Percentiles rank a stretch among this genome's conserved stretches.
Evolutionary conservation across 208 protist species (phyloP).

Genomic region (Leptomonas seymouri): DNA sequence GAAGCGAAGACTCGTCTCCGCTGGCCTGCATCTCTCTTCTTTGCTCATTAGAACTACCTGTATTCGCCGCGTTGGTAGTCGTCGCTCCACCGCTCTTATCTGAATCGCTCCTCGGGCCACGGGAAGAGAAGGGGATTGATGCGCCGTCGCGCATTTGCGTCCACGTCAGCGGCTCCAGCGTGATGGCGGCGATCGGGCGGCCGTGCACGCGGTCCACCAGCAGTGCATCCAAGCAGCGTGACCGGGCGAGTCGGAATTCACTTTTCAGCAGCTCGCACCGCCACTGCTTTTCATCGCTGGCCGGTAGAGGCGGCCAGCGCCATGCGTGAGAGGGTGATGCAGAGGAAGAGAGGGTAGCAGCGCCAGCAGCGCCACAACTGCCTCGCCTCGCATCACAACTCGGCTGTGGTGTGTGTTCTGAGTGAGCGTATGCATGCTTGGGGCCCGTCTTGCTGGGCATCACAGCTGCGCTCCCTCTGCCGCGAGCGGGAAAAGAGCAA

Average conservation of each 20-base stretch:
- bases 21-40: background rate
- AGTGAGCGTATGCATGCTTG: background rate
- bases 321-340: background rate
- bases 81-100: background rate
- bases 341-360: background rate
- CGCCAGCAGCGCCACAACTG: background rate
- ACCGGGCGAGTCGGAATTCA: conserved; percentile 67
- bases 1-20: background rate
- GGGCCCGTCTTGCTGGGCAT: background rate
- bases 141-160: background rate
- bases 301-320: conserved; percentile 27
- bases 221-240: conserved; percentile 59
- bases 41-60: no score
- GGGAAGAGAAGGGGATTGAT: background rate
- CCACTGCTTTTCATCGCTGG: conserved; percentile 55
- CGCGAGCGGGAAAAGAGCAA: background rate
- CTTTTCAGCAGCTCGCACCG: conserved; percentile 67
- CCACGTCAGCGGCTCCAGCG: conserved; percentile 31
- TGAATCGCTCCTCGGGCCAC: background rate
- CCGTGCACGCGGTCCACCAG: conserved; percentile 53
- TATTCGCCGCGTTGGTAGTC: background rate
- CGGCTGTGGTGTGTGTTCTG: background rate
- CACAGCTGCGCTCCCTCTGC: background rate
- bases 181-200: conserved; percentile 62
- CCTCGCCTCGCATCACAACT: background rate